Conservation (phyloP, 352 stramenopile genomes). For the Globisporangium carolinianum region DNA sequence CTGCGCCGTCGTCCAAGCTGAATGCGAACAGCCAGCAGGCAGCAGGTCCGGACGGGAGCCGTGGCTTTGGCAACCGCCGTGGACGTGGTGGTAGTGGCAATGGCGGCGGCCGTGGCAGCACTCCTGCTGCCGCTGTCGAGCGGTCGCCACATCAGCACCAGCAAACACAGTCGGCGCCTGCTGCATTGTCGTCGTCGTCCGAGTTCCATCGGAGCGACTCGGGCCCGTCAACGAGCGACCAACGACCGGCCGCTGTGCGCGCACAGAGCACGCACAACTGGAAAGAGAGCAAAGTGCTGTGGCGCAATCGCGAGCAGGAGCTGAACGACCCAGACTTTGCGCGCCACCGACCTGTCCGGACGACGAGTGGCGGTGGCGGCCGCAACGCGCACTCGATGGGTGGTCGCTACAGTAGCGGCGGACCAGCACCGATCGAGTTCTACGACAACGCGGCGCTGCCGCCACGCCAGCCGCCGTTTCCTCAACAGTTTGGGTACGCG, state of each 20-base stretch:
- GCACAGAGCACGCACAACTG: slow-evolving; percentile 44
- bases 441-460: slow-evolving; percentile 1
- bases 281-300: slow-evolving; percentile 90
- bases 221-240: too few relatives aligned
- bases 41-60: slow-evolving; percentile 44
- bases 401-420: slow-evolving; percentile 2
- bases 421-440: slow-evolving; percentile 12
- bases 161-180: background rate
- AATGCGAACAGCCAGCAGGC: slow-evolving; percentile 33
- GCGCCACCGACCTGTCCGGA: slow-evolving; percentile 44
- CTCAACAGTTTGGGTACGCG: slow-evolving; percentile 8
- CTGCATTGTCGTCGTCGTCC: background rate
- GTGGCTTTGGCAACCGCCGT: slow-evolving; percentile 24
- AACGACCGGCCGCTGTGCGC: background rate
- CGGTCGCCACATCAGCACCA: slow-evolving; percentile 1
- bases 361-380: background rate
- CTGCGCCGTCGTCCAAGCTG: slow-evolving; percentile 6
- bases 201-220: background rate
- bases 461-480: slow-evolving; percentile 4
- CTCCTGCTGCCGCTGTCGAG: background rate
- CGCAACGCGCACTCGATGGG: slow-evolving; percentile 29
- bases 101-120: background rate
- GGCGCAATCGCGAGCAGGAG: slow-evolving; percentile 92
- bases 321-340: slow-evolving; percentile 91
- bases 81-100: background rate